Percentiles rank a stretch among this genome's conserved stretches.
phyloP scores from a whole-genome alignment of 2,329 filamentous ascomycete species.

The Clonostachys rhizophaga region DNA sequence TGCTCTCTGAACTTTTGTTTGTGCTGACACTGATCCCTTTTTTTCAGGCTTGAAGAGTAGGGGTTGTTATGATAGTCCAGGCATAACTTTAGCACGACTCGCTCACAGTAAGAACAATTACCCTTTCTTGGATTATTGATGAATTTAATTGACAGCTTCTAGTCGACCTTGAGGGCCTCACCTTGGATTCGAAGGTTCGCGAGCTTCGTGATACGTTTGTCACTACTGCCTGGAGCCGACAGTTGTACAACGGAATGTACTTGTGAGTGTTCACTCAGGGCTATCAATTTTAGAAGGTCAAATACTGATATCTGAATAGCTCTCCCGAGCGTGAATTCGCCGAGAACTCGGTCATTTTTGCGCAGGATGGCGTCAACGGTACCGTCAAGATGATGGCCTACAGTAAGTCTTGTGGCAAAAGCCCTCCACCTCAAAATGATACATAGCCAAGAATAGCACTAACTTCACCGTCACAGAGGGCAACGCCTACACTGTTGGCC shows the following conservation, averaged over 20 bases:
- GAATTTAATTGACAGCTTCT: constrained; percentile 5
- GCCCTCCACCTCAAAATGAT: too few species aligned
- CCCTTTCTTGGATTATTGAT: too few species aligned
- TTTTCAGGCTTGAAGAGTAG: constrained; percentile 8
- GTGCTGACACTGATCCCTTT: too few species aligned
- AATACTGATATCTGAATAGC: too few species aligned
- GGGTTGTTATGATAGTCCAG: constrained; percentile 6
- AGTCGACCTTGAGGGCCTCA: constrained; percentile 49
- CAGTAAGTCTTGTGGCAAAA: constrained; percentile 1
- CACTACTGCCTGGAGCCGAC: too few species aligned
- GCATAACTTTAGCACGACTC: too few species aligned
- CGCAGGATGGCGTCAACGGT: constrained; percentile 45
- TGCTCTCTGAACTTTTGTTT: too few species aligned
- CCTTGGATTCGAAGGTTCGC: constrained; percentile 50
- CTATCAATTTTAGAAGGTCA: too few species aligned
- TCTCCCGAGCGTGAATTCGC: constrained; percentile 44
- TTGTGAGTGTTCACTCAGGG: too few species aligned
- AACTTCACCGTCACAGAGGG: constrained; percentile 32
- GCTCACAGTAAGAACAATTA: too few species aligned
- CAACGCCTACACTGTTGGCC: constrained; percentile 36
- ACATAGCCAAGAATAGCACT: too few species aligned
- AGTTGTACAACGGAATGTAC: too few species aligned
- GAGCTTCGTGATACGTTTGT: constrained; percentile 37
- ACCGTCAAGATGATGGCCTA: constrained; percentile 18
- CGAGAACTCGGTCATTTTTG: constrained; percentile 56